Conservation (phyloP, 1,284 basidiomycete genomes). For the Ceratobasidium sp. region DNA sequence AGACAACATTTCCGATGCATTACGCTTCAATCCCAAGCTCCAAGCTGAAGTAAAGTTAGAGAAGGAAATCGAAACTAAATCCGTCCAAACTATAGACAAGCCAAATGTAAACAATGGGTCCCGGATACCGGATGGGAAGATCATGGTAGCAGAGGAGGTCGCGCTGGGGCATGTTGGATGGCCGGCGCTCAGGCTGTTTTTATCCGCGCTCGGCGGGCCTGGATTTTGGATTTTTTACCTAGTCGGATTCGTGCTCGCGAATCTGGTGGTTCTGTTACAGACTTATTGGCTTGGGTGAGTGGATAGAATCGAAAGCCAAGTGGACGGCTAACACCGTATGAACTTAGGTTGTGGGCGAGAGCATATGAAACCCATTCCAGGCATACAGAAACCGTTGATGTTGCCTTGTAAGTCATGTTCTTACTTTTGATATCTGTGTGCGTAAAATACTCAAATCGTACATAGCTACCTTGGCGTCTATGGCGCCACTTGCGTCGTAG, state of each 20-base stretch:
- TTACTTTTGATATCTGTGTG: background rate
- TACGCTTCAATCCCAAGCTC: constrained; percentile 48
- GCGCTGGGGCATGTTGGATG: constrained; percentile 54
- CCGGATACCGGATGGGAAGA: constrained; percentile 48
- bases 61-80: background rate
- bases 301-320: background rate
- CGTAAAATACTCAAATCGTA: background rate
- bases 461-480: constrained; percentile 53
- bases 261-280: background rate
- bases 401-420: background rate
- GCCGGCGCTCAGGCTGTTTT: background rate
- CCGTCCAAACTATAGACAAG: background rate
- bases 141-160: constrained; percentile 57
- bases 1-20: constrained; percentile 13
- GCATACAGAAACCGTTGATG: constrained; percentile 44
- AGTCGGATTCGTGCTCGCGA: background rate
- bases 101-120: constrained; percentile 42
- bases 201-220: constrained; percentile 54
- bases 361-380: constrained; percentile 44
- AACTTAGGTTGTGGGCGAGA: background rate
- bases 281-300: constrained; percentile 25
- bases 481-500: constrained; percentile 49
- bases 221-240: constrained; percentile 52
- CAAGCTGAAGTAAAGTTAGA: constrained; percentile 45
- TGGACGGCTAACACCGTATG: background rate